Base-by-base conservation (phyloP, 2,329 filamentous ascomycete species). In the Exserohilum turcica region DNA sequence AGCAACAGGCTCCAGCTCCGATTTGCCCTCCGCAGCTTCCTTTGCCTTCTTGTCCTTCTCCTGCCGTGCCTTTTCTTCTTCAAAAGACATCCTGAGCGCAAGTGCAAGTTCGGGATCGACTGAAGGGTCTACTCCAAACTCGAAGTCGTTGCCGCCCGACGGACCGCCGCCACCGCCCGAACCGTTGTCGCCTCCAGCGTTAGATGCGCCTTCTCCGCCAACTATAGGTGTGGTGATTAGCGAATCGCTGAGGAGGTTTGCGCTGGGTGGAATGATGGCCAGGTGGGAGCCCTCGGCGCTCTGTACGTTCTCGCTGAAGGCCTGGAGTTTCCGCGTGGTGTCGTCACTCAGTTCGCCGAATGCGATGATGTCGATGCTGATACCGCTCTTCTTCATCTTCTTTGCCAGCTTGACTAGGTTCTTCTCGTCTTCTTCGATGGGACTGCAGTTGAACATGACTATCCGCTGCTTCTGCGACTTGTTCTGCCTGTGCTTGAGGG, bases 321-420 rank as follows among this genome's bases (percentile, higher is more conserved):
- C 88, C 71, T 91, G 87, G 48, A 99, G 86, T 80, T 97, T 97
- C 74, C 90, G 86, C 49, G 89, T 90, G 59, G 88, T 91, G 63
- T 96, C 91, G 65, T 92, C 90, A 63, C 94, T 91, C 47, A 96
- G 84, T 67, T 99, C 93, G 64, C 94, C 94, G 68, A 99, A 99
- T 40, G 93, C 86, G 57, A 99, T 85, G 70, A 99, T 93, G 76
- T 99, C 94, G 71, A 99, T 90, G 57, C 88, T 90, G 56, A 96
- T 90, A 71, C 90, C 93, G 76, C 88, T 89, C 84, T 99, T 99
- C 86, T 97, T 99, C 92, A 97, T 97, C 80, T 94, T 95, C 81
- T 94, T 96, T 38, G 94, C 92, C 27, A 99, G 84, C 72, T 91
- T 90, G 58, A 92, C 84, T 44, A 99, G 85, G 48, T 89, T 86